These are phyloP conservation scores for Bipolaris cookei DNA, from an alignment of 2,329 filamentous ascomycete species.

Conservation along the genomic window DNA sequence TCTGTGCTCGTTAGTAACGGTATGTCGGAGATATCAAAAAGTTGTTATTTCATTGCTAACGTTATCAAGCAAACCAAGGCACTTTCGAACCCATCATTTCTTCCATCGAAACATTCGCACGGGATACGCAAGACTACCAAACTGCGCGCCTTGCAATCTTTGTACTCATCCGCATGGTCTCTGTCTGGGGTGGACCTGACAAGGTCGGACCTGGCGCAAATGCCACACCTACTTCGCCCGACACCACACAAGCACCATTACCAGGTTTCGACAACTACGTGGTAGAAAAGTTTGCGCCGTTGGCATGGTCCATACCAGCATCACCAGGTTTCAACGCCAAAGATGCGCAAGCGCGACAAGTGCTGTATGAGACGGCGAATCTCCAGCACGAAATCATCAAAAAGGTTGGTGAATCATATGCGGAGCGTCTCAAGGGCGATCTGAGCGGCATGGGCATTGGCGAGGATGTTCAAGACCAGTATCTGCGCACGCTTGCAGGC, in stretches of 20 bases:
- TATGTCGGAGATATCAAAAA: slow-evolving; percentile 42
- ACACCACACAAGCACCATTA: slow-evolving; percentile 62
- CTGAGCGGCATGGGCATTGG: slow-evolving; percentile 70
- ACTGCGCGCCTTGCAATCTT: slow-evolving; percentile 79
- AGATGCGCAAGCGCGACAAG: slow-evolving; percentile 87
- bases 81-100: slow-evolving; percentile 88
- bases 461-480: slow-evolving; percentile 68
- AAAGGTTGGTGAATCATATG: slow-evolving; percentile 85
- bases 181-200: slow-evolving; percentile 89
- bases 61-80: slow-evolving; percentile 72
- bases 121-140: slow-evolving; percentile 72
- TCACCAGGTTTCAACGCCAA: slow-evolving; percentile 80
- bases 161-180: slow-evolving; percentile 81
- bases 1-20: slow-evolving; percentile 83
- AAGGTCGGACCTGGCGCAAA: slow-evolving; percentile 49
- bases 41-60: slow-evolving; percentile 15
- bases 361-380: slow-evolving; percentile 84
- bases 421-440: slow-evolving; percentile 70
- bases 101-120: slow-evolving; percentile 83
- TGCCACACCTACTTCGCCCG: slow-evolving; percentile 51
- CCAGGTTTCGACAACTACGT: slow-evolving; percentile 93
- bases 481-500: slow-evolving; percentile 59
- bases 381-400: slow-evolving; percentile 88
- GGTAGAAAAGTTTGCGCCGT: slow-evolving; percentile 83
- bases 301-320: slow-evolving; percentile 87